These are phyloP conservation scores for Coemansia sp. DNA, from an alignment of 192 early-diverging fungal genomes.

Conservation along the genomic window DNA sequence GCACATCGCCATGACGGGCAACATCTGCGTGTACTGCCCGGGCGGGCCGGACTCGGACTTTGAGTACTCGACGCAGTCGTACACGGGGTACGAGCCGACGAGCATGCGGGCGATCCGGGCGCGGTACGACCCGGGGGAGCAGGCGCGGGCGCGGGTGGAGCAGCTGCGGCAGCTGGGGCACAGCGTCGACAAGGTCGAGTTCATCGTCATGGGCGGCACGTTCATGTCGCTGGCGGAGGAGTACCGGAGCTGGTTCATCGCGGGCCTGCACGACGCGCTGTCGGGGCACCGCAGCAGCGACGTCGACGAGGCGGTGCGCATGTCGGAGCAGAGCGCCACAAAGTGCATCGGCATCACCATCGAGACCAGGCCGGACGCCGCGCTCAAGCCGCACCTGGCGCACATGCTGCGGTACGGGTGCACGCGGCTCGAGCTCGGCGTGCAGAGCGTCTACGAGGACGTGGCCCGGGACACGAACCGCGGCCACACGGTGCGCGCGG, in stretches of 20 bases:
- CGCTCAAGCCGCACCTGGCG: slow-evolving; percentile 94
- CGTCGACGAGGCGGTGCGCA: slow-evolving; percentile 96
- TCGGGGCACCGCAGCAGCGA: slow-evolving; percentile 87
- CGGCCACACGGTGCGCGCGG: slow-evolving; percentile 97
- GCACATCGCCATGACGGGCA: slow-evolving; percentile 98
- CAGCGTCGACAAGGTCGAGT: slow-evolving; percentile 97
- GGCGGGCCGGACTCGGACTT: slow-evolving; percentile 99
- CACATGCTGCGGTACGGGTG: slow-evolving; percentile 99
- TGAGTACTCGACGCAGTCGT: slow-evolving; percentile 99
- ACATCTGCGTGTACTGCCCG: slow-evolving; percentile 97
- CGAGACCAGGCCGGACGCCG: slow-evolving; percentile 98
- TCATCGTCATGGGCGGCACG: slow-evolving; percentile 99
- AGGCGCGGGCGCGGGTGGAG: slow-evolving; percentile 89
- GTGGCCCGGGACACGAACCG: slow-evolving; percentile 98
- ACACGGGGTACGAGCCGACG: slow-evolving; percentile 99
- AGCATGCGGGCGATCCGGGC: slow-evolving; percentile 98
- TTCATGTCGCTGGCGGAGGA: slow-evolving; percentile 97
- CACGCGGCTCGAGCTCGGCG: slow-evolving; percentile 96
- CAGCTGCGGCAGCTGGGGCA: slow-evolving; percentile 93
- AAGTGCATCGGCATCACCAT: slow-evolving; percentile 99
- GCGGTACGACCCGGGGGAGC: slow-evolving; percentile 97
- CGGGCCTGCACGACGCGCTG: slow-evolving; percentile 93
- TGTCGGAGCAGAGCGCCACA: slow-evolving; percentile 93
- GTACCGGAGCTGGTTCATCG: slow-evolving; percentile 97
- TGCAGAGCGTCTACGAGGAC: slow-evolving; percentile 99